Conservation (phyloP, 306 rosid species). For the Rosa rugosa region DNA sequence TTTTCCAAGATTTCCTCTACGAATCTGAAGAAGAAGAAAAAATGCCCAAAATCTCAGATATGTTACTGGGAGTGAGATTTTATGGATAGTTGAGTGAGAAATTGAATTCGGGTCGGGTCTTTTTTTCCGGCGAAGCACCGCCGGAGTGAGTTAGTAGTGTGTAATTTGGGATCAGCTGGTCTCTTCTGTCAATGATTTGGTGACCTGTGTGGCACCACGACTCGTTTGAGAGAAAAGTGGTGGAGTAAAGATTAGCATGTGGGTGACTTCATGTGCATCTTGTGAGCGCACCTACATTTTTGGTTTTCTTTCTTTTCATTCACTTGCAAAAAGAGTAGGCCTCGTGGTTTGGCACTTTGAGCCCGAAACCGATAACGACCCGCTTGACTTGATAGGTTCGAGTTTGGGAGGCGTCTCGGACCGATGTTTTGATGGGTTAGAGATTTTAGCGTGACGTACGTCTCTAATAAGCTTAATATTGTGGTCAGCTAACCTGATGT, state of each 20-base stretch:
- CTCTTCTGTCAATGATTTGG: slow-evolving; percentile 18
- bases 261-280: slow-evolving; percentile 48
- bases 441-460: too few relatives aligned
- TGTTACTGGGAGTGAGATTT: not conserved
- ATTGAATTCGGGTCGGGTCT: not conserved
- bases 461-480: too few relatives aligned
- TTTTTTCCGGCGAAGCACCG: not conserved
- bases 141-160: not conserved
- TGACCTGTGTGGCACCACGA: slow-evolving; percentile 25
- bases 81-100: not conserved
- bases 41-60: slow-evolving; percentile 18
- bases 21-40: slow-evolving; percentile 13
- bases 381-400: too few relatives aligned
- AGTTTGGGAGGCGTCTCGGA: too few relatives aligned
- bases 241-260: slow-evolving; percentile 38
- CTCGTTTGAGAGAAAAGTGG: slow-evolving; percentile 1
- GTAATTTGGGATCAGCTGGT: not conserved
- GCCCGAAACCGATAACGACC: not conserved
- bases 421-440: too few relatives aligned
- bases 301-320: not conserved
- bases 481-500: too few relatives aligned
- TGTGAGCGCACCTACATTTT: slow-evolving; percentile 41
- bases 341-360: not conserved
- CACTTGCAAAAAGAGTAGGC: not conserved
- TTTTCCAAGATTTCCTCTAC: not conserved